A percentile compares a stretch with the other conserved stretches of the same genome.
These are phyloP conservation scores for Russula dissimulans DNA, from an alignment of 768 basidiomycete species.

Conservation along the genomic window DNA sequence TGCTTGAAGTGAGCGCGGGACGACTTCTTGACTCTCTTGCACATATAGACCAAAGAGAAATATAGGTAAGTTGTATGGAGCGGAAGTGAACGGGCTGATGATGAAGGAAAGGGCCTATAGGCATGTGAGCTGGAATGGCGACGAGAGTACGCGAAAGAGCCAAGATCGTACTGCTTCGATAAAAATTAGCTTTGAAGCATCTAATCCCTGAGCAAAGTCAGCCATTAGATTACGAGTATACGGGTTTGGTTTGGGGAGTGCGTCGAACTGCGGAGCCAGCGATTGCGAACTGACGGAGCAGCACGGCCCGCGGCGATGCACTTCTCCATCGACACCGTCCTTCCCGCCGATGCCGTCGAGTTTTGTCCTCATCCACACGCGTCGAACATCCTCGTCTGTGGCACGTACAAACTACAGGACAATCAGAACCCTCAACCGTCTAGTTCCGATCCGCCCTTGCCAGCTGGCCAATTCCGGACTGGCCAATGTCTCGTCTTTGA, in stretches of 20 bases:
- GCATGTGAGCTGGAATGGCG: background rate
- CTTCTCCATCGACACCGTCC: constrained; percentile 48
- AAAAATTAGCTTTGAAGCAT: constrained; percentile 61
- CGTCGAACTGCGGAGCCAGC: too few relatives aligned
- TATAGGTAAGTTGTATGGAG: constrained; percentile 74
- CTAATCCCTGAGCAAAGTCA: constrained; percentile 63
- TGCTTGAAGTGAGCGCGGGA: constrained; percentile 48
- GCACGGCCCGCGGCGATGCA: background rate
- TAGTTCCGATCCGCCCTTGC: background rate
- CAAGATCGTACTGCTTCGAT: constrained; percentile 42
- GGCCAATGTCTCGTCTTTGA: constrained; percentile 72
- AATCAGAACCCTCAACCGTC: constrained; percentile 3
- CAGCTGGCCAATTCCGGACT: constrained; percentile 34
- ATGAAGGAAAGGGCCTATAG: constrained; percentile 52
- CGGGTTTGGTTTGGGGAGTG: background rate
- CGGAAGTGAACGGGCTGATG: constrained; percentile 44
- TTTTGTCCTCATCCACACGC: constrained; percentile 68
- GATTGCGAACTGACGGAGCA: too few relatives aligned
- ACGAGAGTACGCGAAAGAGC: background rate
- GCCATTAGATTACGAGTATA: constrained; percentile 29
- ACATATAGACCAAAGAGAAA: constrained; percentile 71
- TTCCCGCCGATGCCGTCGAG: constrained; percentile 85
- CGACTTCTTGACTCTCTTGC: constrained; percentile 57
- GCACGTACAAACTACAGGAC: constrained; percentile 78
- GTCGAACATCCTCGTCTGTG: constrained; percentile 68